Percentiles rank a stretch among this genome's conserved stretches.
These are phyloP conservation scores for Phytophthora colocasiae DNA, from an alignment of 352 stramenopile genomes.

Conservation along the genomic window DNA sequence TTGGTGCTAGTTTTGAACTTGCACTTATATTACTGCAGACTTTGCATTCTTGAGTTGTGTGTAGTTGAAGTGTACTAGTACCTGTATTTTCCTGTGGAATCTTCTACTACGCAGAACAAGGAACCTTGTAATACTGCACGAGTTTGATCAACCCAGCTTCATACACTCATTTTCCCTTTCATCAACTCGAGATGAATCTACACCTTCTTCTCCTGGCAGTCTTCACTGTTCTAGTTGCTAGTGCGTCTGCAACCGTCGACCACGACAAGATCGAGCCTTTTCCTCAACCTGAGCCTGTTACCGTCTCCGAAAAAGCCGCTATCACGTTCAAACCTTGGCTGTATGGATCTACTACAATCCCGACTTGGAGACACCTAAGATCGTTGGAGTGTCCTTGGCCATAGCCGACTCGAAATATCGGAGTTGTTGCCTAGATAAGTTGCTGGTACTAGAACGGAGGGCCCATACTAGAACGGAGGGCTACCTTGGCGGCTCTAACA, in stretches of 20 bases:
- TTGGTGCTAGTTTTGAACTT: no score
- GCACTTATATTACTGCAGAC: no score
- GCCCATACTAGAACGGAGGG: no score
- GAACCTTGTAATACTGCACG: no score
- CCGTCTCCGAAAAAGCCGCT: neutral
- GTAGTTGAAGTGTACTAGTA: no score
- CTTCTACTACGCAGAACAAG: no score
- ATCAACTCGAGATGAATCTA: neutral
- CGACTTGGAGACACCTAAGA: neutral
- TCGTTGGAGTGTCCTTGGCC: slow-evolving; percentile 7
- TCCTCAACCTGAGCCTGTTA: neutral
- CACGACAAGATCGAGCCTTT: slow-evolving; percentile 2
- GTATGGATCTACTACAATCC: slow-evolving; percentile 12
- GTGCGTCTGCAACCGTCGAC: neutral
- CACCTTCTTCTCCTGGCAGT: neutral
- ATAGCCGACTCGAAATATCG: slow-evolving; percentile 1
- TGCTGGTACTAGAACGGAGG: neutral
- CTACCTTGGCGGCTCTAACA: neutral
- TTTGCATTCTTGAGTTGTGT: no score
- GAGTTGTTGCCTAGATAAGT: neutral
- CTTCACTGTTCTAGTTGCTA: neutral
- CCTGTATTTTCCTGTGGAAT: no score
- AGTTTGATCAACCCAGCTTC: no score
- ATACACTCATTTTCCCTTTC: neutral
- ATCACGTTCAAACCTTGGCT: slow-evolving; percentile 10